A percentile compares a stretch with the other conserved stretches of the same genome.
Evolutionary conservation across 2,329 filamentous ascomycete species (phyloP).

Genomic region (Aureobasidium sp.): DNA sequence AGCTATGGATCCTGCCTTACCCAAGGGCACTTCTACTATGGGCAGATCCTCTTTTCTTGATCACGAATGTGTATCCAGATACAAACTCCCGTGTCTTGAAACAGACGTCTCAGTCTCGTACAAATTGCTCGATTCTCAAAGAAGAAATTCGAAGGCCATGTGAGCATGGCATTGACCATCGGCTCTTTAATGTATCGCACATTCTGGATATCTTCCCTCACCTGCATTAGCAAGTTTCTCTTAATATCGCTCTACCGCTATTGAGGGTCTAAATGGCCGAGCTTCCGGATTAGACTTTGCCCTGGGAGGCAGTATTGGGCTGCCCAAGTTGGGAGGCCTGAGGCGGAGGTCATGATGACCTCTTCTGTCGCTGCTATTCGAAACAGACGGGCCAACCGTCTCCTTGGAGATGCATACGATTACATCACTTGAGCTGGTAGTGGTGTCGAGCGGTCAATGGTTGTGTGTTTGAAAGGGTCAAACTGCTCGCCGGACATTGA

Average conservation of each 20-base stretch:
- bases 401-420: conserved; percentile 1
- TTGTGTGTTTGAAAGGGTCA: neutral
- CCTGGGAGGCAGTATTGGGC: neutral
- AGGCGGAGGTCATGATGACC: neutral
- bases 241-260: neutral
- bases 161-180: conserved; percentile 4
- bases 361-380: neutral
- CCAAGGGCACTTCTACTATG: neutral
- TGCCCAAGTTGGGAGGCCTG: neutral
- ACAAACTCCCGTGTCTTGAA: neutral
- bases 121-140: neutral
- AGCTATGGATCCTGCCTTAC: neutral
- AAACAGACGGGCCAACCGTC: neutral
- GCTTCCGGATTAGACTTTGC: neutral
- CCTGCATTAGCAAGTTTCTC: conserved; percentile 1
- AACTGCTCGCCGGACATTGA: neutral
- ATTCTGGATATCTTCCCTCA: neutral
- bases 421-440: neutral
- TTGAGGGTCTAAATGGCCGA: neutral
- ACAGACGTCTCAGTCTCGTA: neutral
- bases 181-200: neutral
- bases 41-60: neutral
- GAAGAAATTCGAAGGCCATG: neutral
- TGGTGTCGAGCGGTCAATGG: neutral
- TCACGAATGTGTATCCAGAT: neutral